phyloP scores from a whole-genome alignment of 805 yeast genomes.

The Barnettozyma sucrosica region DNA sequence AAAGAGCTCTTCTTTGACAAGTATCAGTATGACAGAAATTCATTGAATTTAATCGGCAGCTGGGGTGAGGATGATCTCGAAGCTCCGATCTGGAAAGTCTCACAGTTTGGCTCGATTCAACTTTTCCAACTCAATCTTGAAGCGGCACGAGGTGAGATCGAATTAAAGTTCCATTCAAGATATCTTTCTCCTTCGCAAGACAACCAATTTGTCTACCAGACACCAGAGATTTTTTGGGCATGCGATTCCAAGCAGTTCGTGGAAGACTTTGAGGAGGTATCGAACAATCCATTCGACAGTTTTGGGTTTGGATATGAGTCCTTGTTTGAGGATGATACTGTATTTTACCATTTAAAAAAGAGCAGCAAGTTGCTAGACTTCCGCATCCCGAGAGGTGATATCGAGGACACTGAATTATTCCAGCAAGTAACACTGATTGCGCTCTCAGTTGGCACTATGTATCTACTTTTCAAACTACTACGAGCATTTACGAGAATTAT shows the following conservation, averaged over 20 bases:
- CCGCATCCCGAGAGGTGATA: slow-evolving; percentile 39
- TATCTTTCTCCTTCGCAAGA: slow-evolving; percentile 37
- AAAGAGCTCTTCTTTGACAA: slow-evolving; percentile 45
- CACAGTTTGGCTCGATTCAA: slow-evolving; percentile 42
- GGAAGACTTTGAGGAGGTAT: slow-evolving; percentile 22
- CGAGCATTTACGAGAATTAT: not conserved
- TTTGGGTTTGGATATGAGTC: slow-evolving; percentile 39
- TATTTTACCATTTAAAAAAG: slow-evolving; percentile 31
- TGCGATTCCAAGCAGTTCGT: slow-evolving; percentile 33
- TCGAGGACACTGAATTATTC: slow-evolving; percentile 25
- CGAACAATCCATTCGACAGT: slow-evolving; percentile 34
- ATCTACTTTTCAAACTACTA: slow-evolving; percentile 26
- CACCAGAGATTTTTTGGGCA: slow-evolving; percentile 44
- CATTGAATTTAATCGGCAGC: slow-evolving; percentile 29
- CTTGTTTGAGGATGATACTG: slow-evolving; percentile 40
- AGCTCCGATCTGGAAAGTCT: slow-evolving; percentile 43
- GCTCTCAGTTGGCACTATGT: slow-evolving; percentile 31
- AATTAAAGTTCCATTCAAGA: slow-evolving; percentile 45
- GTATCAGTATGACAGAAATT: slow-evolving; percentile 41
- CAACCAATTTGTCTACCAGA: slow-evolving; percentile 23
- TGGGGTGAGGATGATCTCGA: slow-evolving; percentile 58
- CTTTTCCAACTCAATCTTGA: slow-evolving; percentile 29
- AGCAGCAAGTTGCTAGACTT: slow-evolving; percentile 15
- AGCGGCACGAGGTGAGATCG: slow-evolving; percentile 23
- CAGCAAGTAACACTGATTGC: slow-evolving; percentile 32